phyloP scores from a whole-genome alignment of 768 basidiomycete species.

The Leccinum subtestaceum region DNA sequence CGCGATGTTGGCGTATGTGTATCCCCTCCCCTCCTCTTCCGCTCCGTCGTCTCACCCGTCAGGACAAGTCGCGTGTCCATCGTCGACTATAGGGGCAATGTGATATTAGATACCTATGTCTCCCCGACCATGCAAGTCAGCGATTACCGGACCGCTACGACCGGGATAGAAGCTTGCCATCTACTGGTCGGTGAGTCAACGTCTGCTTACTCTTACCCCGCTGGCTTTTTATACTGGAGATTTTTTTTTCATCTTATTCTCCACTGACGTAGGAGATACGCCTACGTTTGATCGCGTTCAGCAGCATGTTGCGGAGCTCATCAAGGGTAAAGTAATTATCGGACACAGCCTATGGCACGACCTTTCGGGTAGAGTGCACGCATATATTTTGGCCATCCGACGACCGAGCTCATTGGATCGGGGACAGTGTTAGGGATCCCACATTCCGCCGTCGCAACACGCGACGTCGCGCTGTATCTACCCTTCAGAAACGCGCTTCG shows the following conservation, averaged over 20 bases:
- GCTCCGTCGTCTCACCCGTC: slow-evolving; percentile 8
- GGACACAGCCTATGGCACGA: slow-evolving; percentile 82
- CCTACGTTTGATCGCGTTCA: slow-evolving; percentile 65
- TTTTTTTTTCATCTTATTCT: slow-evolving; percentile 2
- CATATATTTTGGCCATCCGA: slow-evolving; percentile 1
- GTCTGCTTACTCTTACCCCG: not conserved
- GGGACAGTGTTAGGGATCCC: slow-evolving; percentile 71
- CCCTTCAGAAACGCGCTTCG: slow-evolving; percentile 74
- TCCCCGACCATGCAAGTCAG: slow-evolving; percentile 64
- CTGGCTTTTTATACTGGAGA: not conserved
- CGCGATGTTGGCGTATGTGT: slow-evolving; percentile 74
- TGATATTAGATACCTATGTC: slow-evolving; percentile 63
- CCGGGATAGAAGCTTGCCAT: slow-evolving; percentile 48
- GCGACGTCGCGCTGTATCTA: slow-evolving; percentile 78
- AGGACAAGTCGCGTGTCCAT: slow-evolving; percentile 47
- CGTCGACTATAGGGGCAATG: slow-evolving; percentile 55
- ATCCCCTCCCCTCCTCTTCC: slow-evolving; percentile 3
- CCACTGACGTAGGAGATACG: slow-evolving; percentile 31
- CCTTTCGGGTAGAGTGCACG: slow-evolving; percentile 55
- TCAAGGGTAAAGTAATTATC: slow-evolving; percentile 69
- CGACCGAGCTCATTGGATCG: slow-evolving; percentile 14
- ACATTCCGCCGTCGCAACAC: slow-evolving; percentile 72
- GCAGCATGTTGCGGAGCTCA: slow-evolving; percentile 57
- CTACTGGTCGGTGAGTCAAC: slow-evolving; percentile 37
- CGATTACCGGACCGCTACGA: slow-evolving; percentile 69